phyloP scores from a whole-genome alignment of 495 filamentous ascomycete genomes.

The Hypomontagnella monticulosa region DNA sequence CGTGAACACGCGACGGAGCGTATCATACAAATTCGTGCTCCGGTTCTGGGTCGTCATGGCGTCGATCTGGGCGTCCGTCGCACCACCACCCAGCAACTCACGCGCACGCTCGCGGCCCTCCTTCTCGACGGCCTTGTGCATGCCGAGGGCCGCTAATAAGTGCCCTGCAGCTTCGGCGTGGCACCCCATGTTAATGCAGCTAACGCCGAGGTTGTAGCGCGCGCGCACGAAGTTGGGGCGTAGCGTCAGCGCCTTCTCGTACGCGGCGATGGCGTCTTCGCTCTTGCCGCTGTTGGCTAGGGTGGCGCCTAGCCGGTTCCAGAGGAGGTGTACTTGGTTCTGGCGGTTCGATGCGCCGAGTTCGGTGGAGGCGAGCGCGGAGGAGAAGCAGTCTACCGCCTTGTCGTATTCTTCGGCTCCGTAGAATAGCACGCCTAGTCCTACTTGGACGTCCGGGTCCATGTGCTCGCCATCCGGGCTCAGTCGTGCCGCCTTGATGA shows the following conservation, averaged over 20 bases:
- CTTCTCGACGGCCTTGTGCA: slow-evolving; percentile 94
- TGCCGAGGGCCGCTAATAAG: slow-evolving; percentile 90
- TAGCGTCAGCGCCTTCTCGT: slow-evolving; percentile 88
- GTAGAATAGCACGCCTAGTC: slow-evolving; percentile 97
- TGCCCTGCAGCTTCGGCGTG: slow-evolving; percentile 92
- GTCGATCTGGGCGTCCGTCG: slow-evolving; percentile 74
- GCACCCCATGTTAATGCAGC: slow-evolving; percentile 97
- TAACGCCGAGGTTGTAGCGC: slow-evolving; percentile 95
- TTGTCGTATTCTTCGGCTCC: slow-evolving; percentile 97
- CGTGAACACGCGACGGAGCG: slow-evolving; percentile 87
- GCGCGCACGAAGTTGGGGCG: slow-evolving; percentile 96
- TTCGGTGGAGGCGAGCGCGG: slow-evolving; percentile 85
- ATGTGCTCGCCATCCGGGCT: slow-evolving; percentile 86
- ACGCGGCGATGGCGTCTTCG: slow-evolving; percentile 96
- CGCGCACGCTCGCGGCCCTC: slow-evolving; percentile 83
- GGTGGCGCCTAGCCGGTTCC: slow-evolving; percentile 97
- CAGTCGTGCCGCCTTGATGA: slow-evolving; percentile 91
- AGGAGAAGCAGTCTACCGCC: slow-evolving; percentile 96
- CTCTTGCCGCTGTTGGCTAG: slow-evolving; percentile 91
- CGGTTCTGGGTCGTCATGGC: slow-evolving; percentile 89
- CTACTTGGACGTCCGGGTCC: slow-evolving; percentile 98
- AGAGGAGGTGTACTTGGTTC: slow-evolving; percentile 87
- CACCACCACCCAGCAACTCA: slow-evolving; percentile 76
- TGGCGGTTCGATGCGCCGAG: slow-evolving; percentile 77
- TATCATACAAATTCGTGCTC: slow-evolving; percentile 96